Conservation (phyloP, 2,329 filamentous ascomycete species). For the Xylariaceae sp. region DNA sequence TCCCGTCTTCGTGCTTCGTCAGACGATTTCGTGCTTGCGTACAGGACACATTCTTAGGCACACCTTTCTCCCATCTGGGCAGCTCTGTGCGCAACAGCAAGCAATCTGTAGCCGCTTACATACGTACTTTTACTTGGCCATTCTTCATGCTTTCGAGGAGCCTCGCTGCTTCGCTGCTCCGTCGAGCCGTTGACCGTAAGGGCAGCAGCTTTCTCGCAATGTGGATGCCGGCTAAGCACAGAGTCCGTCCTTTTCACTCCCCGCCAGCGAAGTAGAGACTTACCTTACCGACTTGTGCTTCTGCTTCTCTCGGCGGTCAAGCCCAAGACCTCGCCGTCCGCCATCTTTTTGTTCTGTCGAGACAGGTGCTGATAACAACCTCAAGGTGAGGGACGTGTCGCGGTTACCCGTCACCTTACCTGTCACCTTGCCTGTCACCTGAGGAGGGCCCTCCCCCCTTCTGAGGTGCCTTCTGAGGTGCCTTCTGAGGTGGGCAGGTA, state of each 20-base stretch:
- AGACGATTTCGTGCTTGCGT: conserved; percentile 32
- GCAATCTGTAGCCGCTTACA: too few species aligned
- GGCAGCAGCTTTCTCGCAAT: conserved; percentile 18
- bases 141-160: conserved; percentile 39
- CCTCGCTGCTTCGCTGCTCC: too few species aligned
- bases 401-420: conserved; percentile 16
- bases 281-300: too few species aligned
- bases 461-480: too few species aligned
- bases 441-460: too few species aligned
- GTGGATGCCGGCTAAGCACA: conserved; percentile 33
- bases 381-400: conserved; percentile 20
- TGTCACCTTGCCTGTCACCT: conserved; percentile 9
- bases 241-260: conserved; percentile 32
- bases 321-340: conserved; percentile 23
- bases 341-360: conserved; percentile 19
- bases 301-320: conserved; percentile 30
- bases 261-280: too few species aligned
- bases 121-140: too few species aligned
- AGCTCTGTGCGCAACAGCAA: too few species aligned
- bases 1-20: conserved; percentile 28
- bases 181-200: conserved; percentile 20
- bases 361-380: conserved; percentile 1
- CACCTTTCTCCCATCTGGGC: conserved; percentile 33
- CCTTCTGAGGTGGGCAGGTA: conserved; percentile 23
- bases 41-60: conserved; percentile 15